Conservation (phyloP, 805 yeast species). For the Cyberlindnera americana region DNA sequence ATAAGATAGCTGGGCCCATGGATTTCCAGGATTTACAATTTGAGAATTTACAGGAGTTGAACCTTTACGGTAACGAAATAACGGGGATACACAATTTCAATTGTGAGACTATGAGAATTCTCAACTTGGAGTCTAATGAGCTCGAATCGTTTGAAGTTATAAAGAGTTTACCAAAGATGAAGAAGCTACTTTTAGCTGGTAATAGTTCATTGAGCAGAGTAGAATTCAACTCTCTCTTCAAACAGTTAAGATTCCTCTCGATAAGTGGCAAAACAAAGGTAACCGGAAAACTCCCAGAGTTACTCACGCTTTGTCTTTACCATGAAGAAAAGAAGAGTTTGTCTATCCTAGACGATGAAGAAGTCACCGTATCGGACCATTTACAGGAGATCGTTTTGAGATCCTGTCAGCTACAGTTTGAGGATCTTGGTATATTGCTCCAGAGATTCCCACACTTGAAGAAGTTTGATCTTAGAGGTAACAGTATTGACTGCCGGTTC, state of each 20-base stretch:
- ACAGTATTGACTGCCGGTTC: conserved; percentile 13
- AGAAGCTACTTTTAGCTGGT: conserved; percentile 12
- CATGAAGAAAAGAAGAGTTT: background rate
- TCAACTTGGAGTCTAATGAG: conserved; percentile 9
- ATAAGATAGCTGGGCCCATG: conserved; percentile 11
- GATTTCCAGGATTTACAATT: conserved; percentile 10
- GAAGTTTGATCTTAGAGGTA: conserved; percentile 10
- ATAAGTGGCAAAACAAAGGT: conserved; percentile 4
- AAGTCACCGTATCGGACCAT: background rate
- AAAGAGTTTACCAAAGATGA: conserved; percentile 7
- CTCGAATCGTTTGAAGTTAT: conserved; percentile 4
- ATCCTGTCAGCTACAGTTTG: conserved; percentile 7
- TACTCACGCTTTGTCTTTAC: conserved; percentile 5
- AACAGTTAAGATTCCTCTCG: conserved; percentile 6
- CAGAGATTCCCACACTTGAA: conserved; percentile 9
- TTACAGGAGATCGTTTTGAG: conserved; percentile 7
- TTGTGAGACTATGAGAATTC: conserved; percentile 1
- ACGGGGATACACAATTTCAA: conserved; percentile 2
- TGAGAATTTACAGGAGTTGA: conserved; percentile 18
- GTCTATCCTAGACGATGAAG: background rate
- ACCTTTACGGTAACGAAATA: conserved; percentile 16
- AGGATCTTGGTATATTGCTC: conserved; percentile 3
- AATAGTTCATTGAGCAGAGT: background rate
- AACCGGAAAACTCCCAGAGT: conserved; percentile 4
- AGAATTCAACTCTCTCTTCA: conserved; percentile 1